A percentile compares a stretch with the other conserved stretches of the same genome.
Evolutionary conservation across 2,329 filamentous ascomycete genomes (phyloP).

Genomic region (Drechmeria coniospora): DNA sequence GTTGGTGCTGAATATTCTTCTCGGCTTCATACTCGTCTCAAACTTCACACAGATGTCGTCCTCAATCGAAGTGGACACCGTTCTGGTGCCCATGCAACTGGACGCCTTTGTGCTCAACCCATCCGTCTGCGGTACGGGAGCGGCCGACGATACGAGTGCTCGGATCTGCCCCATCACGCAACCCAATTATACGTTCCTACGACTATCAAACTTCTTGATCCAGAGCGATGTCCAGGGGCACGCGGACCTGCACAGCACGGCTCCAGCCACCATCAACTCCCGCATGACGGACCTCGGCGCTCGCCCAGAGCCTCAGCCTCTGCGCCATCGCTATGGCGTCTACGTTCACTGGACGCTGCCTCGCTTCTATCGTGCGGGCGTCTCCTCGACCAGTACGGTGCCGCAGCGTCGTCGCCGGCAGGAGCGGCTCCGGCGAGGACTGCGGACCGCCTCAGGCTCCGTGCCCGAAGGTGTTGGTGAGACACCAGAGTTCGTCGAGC

Average conservation of each 20-base stretch:
- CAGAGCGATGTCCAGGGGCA: conserved; percentile 22
- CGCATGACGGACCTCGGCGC: conserved; percentile 20
- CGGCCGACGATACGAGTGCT: conserved; percentile 7
- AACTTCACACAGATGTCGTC: too few species aligned
- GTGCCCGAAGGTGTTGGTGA: background rate
- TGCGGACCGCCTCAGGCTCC: background rate
- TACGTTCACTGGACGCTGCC: conserved; percentile 29
- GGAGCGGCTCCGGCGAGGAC: conserved; percentile 3
- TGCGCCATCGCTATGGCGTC: conserved; percentile 18
- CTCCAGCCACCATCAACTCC: conserved; percentile 15
- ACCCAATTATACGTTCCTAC: conserved; percentile 29
- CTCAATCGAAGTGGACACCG: conserved; percentile 1
- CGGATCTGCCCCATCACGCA: conserved; percentile 26
- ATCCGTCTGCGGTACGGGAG: conserved; percentile 10
- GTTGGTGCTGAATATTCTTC: too few species aligned
- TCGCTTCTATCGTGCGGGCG: conserved; percentile 17
- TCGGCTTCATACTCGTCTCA: too few species aligned
- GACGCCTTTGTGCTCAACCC: conserved; percentile 16
- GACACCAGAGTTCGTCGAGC: conserved; percentile 6
- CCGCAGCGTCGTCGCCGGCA: background rate
- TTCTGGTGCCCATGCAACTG: conserved; percentile 16
- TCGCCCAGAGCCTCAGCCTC: conserved; percentile 1
- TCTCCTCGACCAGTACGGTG: conserved; percentile 2
- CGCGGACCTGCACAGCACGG: conserved; percentile 20
- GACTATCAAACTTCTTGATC: conserved; percentile 18